A percentile compares a stretch with the other conserved stretches of the same genome.
Conservation (phyloP, 1,284 basidiomycete species). For the Lignosus rhinocerotis region DNA sequence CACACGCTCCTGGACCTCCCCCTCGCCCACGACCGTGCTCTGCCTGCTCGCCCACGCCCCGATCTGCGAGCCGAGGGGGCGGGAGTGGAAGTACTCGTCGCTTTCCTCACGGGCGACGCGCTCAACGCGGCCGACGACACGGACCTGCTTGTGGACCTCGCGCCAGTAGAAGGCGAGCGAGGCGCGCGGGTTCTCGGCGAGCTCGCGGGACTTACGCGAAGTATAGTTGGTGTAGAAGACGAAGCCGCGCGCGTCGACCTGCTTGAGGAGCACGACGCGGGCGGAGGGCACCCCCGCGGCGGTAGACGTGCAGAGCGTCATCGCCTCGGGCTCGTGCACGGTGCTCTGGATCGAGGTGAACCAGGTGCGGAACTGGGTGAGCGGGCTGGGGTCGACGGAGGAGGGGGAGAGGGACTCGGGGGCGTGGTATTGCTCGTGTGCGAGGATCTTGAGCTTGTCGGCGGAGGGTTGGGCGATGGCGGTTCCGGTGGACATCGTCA, state of each 20-base stretch:
- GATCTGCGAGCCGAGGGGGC: conserved; percentile 83
- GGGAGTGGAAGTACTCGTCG: conserved; percentile 80
- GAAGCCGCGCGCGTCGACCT: conserved; percentile 84
- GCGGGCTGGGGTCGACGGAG: conserved; percentile 64
- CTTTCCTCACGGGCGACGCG: conserved; percentile 72
- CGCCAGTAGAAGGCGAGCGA: conserved; percentile 92
- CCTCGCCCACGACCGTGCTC: conserved; percentile 74
- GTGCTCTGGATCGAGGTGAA: conserved; percentile 64
- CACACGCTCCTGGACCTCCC: conserved; percentile 66
- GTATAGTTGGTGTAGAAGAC: conserved; percentile 97
- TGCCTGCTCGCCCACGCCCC: conserved; percentile 95
- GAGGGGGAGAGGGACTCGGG: conserved; percentile 59
- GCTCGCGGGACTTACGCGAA: conserved; percentile 87
- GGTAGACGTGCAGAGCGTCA: conserved; percentile 83
- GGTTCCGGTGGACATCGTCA: conserved; percentile 20
- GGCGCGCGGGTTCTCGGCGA: conserved; percentile 75
- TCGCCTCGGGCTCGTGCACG: conserved; percentile 86
- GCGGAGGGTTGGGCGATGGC: conserved; percentile 33
- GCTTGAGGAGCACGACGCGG: conserved; percentile 90
- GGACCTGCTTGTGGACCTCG: conserved; percentile 79
- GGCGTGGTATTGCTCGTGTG: conserved; percentile 76
- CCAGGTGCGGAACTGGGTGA: conserved; percentile 85
- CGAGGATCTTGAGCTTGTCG: conserved; percentile 64
- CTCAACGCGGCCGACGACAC: conserved; percentile 86
- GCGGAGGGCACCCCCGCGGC: conserved; percentile 77